Evolutionary conservation across 257 asterid species (phyloP).

Genomic region (Parsonsia alboflavescens): DNA sequence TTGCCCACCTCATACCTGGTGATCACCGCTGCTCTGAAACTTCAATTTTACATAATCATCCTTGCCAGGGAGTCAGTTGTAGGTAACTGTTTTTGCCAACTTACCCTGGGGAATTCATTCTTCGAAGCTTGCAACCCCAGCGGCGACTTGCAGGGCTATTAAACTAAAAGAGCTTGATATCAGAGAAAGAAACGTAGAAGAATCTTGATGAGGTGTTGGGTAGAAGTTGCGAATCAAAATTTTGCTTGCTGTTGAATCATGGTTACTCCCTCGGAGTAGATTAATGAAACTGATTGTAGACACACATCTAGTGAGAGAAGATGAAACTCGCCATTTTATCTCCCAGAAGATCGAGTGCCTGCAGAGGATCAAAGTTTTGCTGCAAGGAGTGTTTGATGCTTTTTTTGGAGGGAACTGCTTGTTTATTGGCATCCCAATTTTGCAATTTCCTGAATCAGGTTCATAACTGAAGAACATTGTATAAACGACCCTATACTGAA

Average conservation of each 20-base stretch:
- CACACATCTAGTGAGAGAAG: background rate
- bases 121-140: conserved; percentile 7
- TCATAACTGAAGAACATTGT: background rate
- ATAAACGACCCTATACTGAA: background rate
- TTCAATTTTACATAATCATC: conserved; percentile 41
- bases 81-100: conserved; percentile 21
- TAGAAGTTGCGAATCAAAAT: background rate
- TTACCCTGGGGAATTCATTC: conserved; percentile 1
- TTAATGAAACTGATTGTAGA: background rate
- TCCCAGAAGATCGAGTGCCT: background rate
- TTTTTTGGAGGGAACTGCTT: background rate
- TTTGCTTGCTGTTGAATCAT: conserved; percentile 1
- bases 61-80: conserved; percentile 47
- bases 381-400: background rate
- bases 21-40: conserved; percentile 33
- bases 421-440: background rate
- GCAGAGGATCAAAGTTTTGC: conserved; percentile 4
- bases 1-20: conserved; percentile 26
- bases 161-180: background rate
- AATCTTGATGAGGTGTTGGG: background rate
- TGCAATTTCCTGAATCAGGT: background rate
- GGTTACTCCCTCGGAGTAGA: background rate
- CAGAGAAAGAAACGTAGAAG: background rate
- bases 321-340: background rate
- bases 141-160: background rate